These are phyloP conservation scores for Microdochium bolleyi DNA, from an alignment of 2,329 filamentous ascomycete species.

Conservation along the genomic window DNA sequence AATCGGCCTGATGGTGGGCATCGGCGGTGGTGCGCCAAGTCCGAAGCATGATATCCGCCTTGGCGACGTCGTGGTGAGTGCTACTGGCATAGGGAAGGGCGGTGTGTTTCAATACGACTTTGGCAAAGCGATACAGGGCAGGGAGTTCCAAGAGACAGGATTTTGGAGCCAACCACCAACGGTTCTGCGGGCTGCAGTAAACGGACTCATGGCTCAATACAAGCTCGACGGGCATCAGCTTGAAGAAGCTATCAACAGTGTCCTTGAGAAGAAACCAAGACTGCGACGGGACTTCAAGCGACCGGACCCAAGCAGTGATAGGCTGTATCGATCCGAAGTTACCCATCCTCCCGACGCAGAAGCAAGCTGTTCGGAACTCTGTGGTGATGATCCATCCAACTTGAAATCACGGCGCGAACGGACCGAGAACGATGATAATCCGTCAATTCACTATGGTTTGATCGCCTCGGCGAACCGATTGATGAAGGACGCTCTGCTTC, in stretches of 20 bases:
- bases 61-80: slow-evolving; percentile 22
- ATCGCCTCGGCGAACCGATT: slow-evolving; percentile 23
- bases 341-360: slow-evolving; percentile 4
- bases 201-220: slow-evolving; percentile 15
- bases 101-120: slow-evolving; percentile 24
- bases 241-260: slow-evolving; percentile 15
- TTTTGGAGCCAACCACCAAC: slow-evolving; percentile 3
- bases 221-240: slow-evolving; percentile 12
- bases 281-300: slow-evolving; percentile 14
- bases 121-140: slow-evolving; percentile 14
- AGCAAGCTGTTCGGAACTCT: slow-evolving; percentile 8
- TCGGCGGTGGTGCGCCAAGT: slow-evolving; percentile 21
- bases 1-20: slow-evolving; percentile 22
- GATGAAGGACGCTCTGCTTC: slow-evolving; percentile 15
- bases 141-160: slow-evolving; percentile 8
- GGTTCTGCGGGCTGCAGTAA: slow-evolving; percentile 4
- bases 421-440: slow-evolving; percentile 10
- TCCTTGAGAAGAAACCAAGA: slow-evolving; percentile 15
- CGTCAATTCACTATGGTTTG: slow-evolving; percentile 22
- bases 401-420: slow-evolving; percentile 7
- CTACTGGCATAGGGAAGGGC: slow-evolving; percentile 5
- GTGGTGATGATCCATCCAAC: slow-evolving; percentile 9
- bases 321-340: neutral
- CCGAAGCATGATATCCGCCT: slow-evolving; percentile 17
- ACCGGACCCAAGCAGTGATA: slow-evolving; percentile 7